A percentile compares a stretch with the other conserved stretches of the same genome.
Evolutionary conservation across 371 early-diverging fungal genomes (phyloP).

Genomic region (Actinomortierella wolfii): DNA sequence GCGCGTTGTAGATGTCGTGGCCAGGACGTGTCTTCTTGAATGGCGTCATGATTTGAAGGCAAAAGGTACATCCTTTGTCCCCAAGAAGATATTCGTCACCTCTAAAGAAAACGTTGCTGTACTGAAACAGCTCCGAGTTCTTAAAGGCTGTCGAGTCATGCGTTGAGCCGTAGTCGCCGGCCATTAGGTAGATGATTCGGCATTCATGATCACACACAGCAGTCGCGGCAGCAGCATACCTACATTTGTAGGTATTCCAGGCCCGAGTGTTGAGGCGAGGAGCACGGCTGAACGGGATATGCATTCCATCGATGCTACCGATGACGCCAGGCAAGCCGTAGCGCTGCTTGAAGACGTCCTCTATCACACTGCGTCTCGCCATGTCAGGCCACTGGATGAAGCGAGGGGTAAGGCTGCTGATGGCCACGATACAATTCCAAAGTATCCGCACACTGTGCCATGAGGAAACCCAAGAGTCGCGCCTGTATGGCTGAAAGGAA

Average conservation of each 20-base stretch:
- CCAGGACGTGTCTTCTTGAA: not conserved
- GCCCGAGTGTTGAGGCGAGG: not conserved
- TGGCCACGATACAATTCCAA: not conserved
- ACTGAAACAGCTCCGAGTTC: not conserved
- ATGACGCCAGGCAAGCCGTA: not conserved
- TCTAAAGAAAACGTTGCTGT: not conserved
- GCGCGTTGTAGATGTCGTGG: not conserved
- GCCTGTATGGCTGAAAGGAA: not conserved
- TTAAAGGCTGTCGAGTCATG: not conserved
- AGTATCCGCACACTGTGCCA: not conserved
- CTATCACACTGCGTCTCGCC: not conserved
- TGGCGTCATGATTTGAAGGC: not conserved
- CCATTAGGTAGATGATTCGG: not conserved
- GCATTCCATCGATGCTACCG: not conserved
- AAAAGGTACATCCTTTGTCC: not conserved
- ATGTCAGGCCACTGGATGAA: conserved; percentile 2
- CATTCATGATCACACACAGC: not conserved
- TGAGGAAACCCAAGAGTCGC: not conserved
- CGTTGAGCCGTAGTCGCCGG: not conserved
- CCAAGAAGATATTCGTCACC: not conserved
- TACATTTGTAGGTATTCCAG: conserved; percentile 1
- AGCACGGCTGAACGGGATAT: not conserved
- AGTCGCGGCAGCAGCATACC: not conserved
- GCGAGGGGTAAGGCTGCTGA: not conserved
- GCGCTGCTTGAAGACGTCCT: not conserved